Evolutionary conservation across 2,329 filamentous ascomycete species (phyloP).

Genomic region (Alternaria novae-zelandiae): DNA sequence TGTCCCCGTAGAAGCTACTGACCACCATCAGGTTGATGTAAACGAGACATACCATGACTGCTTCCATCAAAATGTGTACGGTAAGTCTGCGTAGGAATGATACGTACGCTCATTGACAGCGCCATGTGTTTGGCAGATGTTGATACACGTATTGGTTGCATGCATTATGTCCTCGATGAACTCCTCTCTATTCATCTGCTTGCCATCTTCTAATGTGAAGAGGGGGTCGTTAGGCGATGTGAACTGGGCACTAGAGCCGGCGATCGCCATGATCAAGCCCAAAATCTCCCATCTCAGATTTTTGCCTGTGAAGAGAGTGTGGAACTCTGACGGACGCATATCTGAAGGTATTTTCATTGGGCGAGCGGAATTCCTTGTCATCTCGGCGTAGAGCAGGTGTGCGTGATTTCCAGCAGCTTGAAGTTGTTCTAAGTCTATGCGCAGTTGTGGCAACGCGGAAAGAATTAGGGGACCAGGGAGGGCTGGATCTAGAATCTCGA

Average conservation of each 20-base stretch:
- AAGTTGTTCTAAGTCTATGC: constrained; percentile 37
- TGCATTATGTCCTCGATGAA: constrained; percentile 46
- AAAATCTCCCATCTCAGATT: constrained; percentile 46
- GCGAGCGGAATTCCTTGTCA: constrained; percentile 40
- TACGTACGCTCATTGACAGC: constrained; percentile 40
- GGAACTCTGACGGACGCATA: constrained; percentile 41
- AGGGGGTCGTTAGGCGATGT: constrained; percentile 38
- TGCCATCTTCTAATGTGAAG: constrained; percentile 41
- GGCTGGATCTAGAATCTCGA: constrained; percentile 14
- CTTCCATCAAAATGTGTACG: background rate
- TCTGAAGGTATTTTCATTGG: constrained; percentile 40
- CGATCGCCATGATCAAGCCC: constrained; percentile 37
- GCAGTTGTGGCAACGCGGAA: constrained; percentile 40
- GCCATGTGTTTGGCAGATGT: constrained; percentile 43
- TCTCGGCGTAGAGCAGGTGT: constrained; percentile 34
- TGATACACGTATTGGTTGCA: constrained; percentile 45
- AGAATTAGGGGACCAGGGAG: constrained; percentile 39
- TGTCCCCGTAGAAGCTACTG: constrained; percentile 45
- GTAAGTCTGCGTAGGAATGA: background rate
- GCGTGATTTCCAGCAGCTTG: constrained; percentile 20
- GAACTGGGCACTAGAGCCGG: constrained; percentile 40
- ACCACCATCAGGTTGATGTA: constrained; percentile 40
- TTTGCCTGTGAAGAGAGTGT: constrained; percentile 42
- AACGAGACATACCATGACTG: constrained; percentile 43
- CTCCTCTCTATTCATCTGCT: constrained; percentile 36